Percentiles rank a stretch among this genome's conserved stretches.
These are phyloP conservation scores for Xylaria sp. DNA, from an alignment of 2,329 filamentous ascomycete genomes.

Conservation along the genomic window DNA sequence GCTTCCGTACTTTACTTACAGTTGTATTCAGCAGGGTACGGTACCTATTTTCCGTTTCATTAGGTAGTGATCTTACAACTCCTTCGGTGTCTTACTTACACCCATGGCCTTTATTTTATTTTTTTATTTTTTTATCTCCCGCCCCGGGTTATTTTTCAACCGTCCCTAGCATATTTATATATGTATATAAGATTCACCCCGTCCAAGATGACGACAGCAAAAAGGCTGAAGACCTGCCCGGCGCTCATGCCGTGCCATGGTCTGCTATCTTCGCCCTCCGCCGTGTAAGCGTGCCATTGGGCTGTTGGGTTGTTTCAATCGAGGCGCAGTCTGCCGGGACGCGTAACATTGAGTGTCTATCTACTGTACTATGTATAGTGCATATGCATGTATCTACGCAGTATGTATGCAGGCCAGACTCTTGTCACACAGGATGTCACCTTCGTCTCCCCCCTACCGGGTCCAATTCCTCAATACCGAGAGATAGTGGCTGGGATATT, in stretches of 20 bases:
- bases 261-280: not conserved
- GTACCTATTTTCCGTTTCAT: no score
- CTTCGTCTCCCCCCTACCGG: no score
- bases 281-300: constrained; percentile 30
- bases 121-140: not conserved
- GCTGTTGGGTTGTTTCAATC: not conserved
- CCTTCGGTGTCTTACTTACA: no score
- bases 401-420: not conserved
- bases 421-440: no score
- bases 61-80: no score
- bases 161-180: no score
- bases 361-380: not conserved
- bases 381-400: not conserved
- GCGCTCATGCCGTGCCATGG: constrained; percentile 13
- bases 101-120: no score
- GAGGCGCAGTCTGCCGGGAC: constrained; percentile 31
- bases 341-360: constrained; percentile 24
- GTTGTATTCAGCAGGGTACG: no score
- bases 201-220: constrained; percentile 13
- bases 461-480: not conserved
- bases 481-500: not conserved
- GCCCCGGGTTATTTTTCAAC: not conserved
- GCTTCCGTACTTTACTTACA: not conserved
- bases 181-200: not conserved
- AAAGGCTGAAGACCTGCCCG: constrained; percentile 1